phyloP scores from a whole-genome alignment of 225 moss, liverwort and hornwort species.

The Sphagnum contortum region DNA sequence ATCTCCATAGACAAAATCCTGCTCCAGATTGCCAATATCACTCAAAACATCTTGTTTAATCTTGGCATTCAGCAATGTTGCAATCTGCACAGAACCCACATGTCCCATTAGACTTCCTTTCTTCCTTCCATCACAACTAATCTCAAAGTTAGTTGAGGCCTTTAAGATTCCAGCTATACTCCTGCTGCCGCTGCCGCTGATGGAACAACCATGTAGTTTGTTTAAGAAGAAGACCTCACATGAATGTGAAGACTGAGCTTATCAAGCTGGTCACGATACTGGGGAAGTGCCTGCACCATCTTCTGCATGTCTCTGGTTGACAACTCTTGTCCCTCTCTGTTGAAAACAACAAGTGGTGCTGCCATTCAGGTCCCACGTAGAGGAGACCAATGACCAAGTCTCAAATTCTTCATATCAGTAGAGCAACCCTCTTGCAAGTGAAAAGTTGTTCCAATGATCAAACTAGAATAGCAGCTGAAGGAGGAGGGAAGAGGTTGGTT shows the following conservation, averaged over 20 bases:
- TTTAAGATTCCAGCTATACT: too few species aligned
- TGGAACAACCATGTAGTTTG: too few species aligned
- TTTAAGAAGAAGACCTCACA: slow-evolving; percentile 19
- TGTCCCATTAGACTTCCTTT: too few species aligned
- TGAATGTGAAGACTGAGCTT: slow-evolving; percentile 95
- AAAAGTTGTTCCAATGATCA: too few species aligned
- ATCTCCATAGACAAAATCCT: slow-evolving; percentile 95
- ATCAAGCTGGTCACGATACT: slow-evolving; percentile 89
- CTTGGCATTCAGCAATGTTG: slow-evolving; percentile 78
- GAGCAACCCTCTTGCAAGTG: too few species aligned
- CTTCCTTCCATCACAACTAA: too few species aligned
- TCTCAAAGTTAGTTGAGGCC: too few species aligned
- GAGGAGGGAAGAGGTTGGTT: not conserved
- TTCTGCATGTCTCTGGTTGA: slow-evolving; percentile 99
- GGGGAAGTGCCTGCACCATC: slow-evolving; percentile 87
- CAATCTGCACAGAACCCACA: slow-evolving; percentile 44
- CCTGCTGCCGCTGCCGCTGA: too few species aligned
- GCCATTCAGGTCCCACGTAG: too few species aligned
- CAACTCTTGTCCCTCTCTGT: slow-evolving; percentile 78
- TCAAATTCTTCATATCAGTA: too few species aligned
- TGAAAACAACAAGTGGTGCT: not conserved
- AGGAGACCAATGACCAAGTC: too few species aligned
- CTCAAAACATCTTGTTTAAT: slow-evolving; percentile 67
- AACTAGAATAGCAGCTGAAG: too few species aligned
- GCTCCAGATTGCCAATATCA: slow-evolving; percentile 87